Evolutionary conservation across 2,329 filamentous ascomycete genomes (phyloP), one percentile per base, ranked within the genome.

Genomic region (Macrophomina phaseolina): DNA sequence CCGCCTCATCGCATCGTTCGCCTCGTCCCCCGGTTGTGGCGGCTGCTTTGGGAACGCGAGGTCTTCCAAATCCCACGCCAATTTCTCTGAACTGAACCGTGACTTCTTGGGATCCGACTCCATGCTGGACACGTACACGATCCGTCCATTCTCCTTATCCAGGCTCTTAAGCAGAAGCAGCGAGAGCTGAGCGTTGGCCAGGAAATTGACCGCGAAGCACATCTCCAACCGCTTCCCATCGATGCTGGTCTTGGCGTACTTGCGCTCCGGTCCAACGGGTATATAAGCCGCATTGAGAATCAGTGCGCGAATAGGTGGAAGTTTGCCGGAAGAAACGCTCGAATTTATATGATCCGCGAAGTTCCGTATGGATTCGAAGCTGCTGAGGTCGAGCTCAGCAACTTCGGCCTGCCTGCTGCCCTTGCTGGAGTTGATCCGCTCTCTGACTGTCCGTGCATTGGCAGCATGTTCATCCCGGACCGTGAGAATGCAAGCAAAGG

Each of bases 231-330:
- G 69, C n/a, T 72, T 68, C 1, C 7, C 40, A n/a, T 45, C 40
- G 69, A 62, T 9, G 68, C 69, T 45, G 53, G 68, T 9, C 2
- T 16, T 53, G 42, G 28, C 28, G 40, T 34, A 46, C 28, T 7
- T 30, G 6, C 55, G 55, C 40, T 34, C 23, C 1, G 28, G 23
- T 4, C 16, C 28, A 1, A 34, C 4, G 4, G 55, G 55, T 34
- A 60, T 14, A 4, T 40, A 34, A 68, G 62, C 76, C 1, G 75
- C 75, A 49, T 74, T 76, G 30, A 83, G 75, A 11, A 82, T 76
- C 4, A 83, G 71, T 1, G 73, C 78, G 16, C 74, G 74, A 63
- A 83, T 80, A 0, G 74, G 79, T 6, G 80, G 79, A 30, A 81
- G 70, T 1, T 75, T 69, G n/a, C 76, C 76, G 16, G 68, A 67